Percentiles rank a stretch among this genome's conserved stretches.
Conservation (phyloP, 1,284 basidiomycete genomes). For the Neolentinus lepideus region DNA sequence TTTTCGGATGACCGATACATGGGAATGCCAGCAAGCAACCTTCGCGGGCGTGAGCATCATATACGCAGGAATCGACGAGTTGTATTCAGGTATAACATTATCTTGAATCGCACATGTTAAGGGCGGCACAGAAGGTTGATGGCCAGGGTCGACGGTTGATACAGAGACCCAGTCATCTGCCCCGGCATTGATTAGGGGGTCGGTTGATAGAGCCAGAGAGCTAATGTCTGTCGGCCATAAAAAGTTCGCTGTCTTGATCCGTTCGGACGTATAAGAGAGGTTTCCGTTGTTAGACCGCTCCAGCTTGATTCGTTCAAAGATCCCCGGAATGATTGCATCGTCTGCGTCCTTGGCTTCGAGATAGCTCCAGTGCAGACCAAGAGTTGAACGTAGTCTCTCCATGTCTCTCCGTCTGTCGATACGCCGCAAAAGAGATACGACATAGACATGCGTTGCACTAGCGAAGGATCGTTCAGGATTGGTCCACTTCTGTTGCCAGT, state of each 20-base stretch:
- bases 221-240: constrained; percentile 40
- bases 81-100: constrained; percentile 30
- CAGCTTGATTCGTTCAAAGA: constrained; percentile 33
- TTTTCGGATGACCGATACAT: constrained; percentile 44
- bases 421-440: constrained; percentile 51
- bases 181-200: constrained; percentile 22
- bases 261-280: constrained; percentile 1
- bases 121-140: constrained; percentile 11
- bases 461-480: neutral
- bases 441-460: constrained; percentile 34
- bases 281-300: constrained; percentile 19
- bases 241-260: constrained; percentile 18
- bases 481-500: too few relatives aligned
- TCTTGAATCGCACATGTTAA: constrained; percentile 46
- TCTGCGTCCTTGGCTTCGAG: constrained; percentile 38
- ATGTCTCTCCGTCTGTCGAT: constrained; percentile 45
- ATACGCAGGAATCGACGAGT: constrained; percentile 33
- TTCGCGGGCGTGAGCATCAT: constrained; percentile 48
- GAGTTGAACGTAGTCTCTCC: constrained; percentile 37
- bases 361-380: constrained; percentile 46
- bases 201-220: constrained; percentile 18
- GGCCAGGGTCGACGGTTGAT: neutral
- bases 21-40: constrained; percentile 73
- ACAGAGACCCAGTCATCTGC: constrained; percentile 24
- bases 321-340: constrained; percentile 27